Evolutionary conservation across 164 flowering plant species (phyloP).

Genomic region (Macadamia integrifolia): DNA sequence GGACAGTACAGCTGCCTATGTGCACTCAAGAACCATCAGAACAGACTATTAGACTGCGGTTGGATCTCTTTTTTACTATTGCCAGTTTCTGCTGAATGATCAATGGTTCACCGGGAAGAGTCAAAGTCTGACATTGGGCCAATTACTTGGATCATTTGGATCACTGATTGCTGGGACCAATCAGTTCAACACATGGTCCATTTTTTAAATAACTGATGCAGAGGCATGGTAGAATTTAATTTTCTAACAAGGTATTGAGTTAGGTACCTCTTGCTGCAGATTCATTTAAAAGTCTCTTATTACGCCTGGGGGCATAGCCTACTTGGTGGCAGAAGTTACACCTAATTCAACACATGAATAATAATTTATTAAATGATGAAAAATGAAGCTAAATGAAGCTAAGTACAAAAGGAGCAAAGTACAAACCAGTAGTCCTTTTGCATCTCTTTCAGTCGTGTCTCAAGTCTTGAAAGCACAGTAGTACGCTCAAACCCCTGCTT

Average conservation of each 20-base stretch:
- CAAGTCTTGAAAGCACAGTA: constrained; percentile 79
- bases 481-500: constrained; percentile 99
- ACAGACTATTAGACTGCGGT: too few relatives aligned
- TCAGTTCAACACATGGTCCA: too few relatives aligned
- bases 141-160: too few relatives aligned
- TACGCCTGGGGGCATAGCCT: constrained; percentile 69
- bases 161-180: too few relatives aligned
- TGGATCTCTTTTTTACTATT: too few relatives aligned
- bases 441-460: constrained; percentile 24
- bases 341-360: constrained; percentile 33
- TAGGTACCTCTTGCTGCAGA: constrained; percentile 32
- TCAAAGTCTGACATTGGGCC: too few relatives aligned
- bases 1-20: too few relatives aligned
- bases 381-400: background rate
- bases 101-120: too few relatives aligned
- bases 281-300: constrained; percentile 19
- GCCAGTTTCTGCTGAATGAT: too few relatives aligned
- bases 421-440: constrained; percentile 45
- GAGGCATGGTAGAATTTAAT: too few relatives aligned
- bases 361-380: background rate
- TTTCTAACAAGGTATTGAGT: background rate
- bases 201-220: too few relatives aligned
- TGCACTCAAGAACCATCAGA: too few relatives aligned
- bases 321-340: constrained; percentile 46
- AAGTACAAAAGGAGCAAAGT: background rate